These are phyloP conservation scores for Astrothelium macrocarpum DNA, from an alignment of 495 filamentous ascomycete genomes.

Conservation along the genomic window DNA sequence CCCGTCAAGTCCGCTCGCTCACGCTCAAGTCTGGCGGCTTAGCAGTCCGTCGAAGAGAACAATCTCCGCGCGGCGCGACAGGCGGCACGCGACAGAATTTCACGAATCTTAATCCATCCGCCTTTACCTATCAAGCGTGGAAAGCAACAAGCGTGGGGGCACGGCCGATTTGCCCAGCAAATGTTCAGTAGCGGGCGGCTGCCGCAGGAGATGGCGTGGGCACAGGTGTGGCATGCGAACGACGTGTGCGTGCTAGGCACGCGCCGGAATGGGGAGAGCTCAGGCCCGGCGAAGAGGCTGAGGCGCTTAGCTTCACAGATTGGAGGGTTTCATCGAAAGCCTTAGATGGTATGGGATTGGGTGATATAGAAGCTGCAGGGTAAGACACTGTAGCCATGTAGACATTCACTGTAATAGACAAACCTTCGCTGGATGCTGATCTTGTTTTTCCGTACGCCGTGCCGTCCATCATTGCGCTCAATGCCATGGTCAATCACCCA, in stretches of 20 bases:
- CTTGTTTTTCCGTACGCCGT: neutral
- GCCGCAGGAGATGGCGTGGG: neutral
- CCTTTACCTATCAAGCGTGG: no score
- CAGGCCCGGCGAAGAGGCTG: neutral
- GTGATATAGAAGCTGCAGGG: no score
- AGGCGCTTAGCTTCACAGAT: neutral
- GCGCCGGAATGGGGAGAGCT: neutral
- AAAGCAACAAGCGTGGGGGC: no score
- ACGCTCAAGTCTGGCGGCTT: no score
- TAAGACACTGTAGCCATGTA: no score
- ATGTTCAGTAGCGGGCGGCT: neutral
- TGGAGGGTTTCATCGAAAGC: neutral
- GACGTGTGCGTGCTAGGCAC: neutral
- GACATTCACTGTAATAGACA: neutral
- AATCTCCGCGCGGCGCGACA: neutral
- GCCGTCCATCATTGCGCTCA: neutral
- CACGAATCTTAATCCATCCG: neutral
- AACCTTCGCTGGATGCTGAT: neutral
- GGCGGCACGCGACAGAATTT: neutral
- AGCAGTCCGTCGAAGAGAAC: no score
- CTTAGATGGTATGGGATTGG: neutral
- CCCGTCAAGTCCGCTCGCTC: no score
- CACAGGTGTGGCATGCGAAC: neutral
- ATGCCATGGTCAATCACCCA: slow-evolving; percentile 33
- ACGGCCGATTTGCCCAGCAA: no score